Percentiles rank a stretch among this genome's conserved stretches.
phyloP scores from a whole-genome alignment of 2,329 filamentous ascomycete species.

The Kalmusia sp. region DNA sequence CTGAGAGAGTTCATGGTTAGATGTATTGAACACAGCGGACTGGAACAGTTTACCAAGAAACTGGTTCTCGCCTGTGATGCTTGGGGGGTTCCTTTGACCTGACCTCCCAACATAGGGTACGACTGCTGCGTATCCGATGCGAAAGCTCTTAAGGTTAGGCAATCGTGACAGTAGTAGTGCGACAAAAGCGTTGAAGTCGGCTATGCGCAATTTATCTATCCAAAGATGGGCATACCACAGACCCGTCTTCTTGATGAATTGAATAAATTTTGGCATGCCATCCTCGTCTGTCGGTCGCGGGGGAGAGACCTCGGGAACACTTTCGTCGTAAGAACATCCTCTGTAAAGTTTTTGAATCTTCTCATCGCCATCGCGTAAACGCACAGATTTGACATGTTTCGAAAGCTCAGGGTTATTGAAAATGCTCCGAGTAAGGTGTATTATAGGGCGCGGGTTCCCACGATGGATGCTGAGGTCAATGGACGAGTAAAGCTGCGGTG shows the following conservation, averaged over 20 bases:
- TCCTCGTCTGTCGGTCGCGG: conserved; percentile 5
- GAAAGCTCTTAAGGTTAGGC: conserved; percentile 3
- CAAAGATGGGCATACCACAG: conserved; percentile 2
- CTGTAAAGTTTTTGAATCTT: background rate
- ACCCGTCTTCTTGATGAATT: background rate
- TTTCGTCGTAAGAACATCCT: background rate
- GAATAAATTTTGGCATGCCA: background rate
- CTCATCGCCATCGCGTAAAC: conserved; percentile 4
- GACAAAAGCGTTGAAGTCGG: conserved; percentile 4
- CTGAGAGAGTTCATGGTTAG: background rate
- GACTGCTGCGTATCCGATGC: conserved; percentile 5
- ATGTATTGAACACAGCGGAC: conserved; percentile 2
- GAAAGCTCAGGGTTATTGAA: conserved; percentile 1
- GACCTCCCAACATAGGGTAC: background rate
- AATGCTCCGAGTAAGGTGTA: conserved; percentile 6
- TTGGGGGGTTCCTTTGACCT: background rate
- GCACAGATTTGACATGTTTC: conserved; percentile 4
- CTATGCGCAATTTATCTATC: conserved; percentile 6
- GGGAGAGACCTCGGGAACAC: background rate
- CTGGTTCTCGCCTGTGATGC: conserved; percentile 2
- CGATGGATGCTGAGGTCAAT: background rate
- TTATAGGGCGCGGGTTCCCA: conserved; percentile 1
- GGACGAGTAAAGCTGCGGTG: background rate
- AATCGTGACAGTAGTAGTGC: background rate
- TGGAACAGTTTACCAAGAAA: conserved; percentile 5